Percentiles rank a stretch among this genome's conserved stretches.
These are phyloP conservation scores for Candida anglica DNA, from an alignment of 805 yeast genomes.

Conservation along the genomic window DNA sequence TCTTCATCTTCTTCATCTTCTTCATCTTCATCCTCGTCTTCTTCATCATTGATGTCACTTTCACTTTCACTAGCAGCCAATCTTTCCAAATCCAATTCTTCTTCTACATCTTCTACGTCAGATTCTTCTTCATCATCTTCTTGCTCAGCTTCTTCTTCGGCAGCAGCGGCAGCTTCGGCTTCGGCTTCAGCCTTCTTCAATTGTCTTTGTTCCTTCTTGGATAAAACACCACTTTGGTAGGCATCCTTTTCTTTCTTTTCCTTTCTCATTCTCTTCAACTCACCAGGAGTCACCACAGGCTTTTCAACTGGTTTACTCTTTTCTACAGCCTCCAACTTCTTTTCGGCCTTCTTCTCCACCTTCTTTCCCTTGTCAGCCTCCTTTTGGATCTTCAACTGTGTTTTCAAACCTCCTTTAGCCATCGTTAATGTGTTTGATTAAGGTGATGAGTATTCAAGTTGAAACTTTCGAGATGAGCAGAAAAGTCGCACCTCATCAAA, in stretches of 20 bases:
- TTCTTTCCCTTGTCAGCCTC: slow-evolving; percentile 11
- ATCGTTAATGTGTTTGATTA: slow-evolving; percentile 11
- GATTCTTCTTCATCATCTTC: slow-evolving; percentile 41
- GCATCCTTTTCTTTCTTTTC: slow-evolving; percentile 18
- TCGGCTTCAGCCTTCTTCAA: slow-evolving; percentile 45
- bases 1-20: slow-evolving; percentile 38
- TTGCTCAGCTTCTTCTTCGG: slow-evolving; percentile 32
- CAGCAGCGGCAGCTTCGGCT: no score
- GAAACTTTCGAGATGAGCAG: no score
- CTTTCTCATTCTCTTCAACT: slow-evolving; percentile 9
- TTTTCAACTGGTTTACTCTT: slow-evolving; percentile 4
- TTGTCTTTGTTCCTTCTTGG: slow-evolving; percentile 62
- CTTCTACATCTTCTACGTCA: slow-evolving; percentile 22
- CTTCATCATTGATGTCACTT: slow-evolving; percentile 26
- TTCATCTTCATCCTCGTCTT: slow-evolving; percentile 29
- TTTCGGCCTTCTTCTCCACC: slow-evolving; percentile 8
- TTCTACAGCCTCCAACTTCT: slow-evolving; percentile 9
- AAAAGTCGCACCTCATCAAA: no score
- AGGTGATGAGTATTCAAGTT: not conserved
- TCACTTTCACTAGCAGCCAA: slow-evolving; percentile 52
- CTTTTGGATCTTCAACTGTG: slow-evolving; percentile 28
- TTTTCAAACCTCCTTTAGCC: slow-evolving; percentile 30
- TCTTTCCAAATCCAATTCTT: slow-evolving; percentile 46
- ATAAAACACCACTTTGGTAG: slow-evolving; percentile 48
- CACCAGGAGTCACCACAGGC: slow-evolving; percentile 1